phyloP scores from a whole-genome alignment of 169 alveolate genomes.

The Eimeria brunetti region DNA sequence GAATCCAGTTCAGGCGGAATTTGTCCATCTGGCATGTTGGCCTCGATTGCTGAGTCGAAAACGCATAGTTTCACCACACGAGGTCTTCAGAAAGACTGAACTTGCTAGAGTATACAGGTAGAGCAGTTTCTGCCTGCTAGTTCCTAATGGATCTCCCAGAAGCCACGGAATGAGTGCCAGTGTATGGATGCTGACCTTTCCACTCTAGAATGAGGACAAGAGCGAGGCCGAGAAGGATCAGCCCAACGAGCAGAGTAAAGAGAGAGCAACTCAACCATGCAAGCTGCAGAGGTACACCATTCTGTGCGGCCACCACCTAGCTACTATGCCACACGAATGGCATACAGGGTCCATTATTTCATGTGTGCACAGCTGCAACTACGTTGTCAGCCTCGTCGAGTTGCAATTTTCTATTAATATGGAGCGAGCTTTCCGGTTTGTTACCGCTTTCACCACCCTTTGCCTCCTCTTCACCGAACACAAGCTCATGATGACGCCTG shows the following conservation, averaged over 20 bases:
- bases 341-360: neutral
- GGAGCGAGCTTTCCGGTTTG: neutral
- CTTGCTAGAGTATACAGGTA: neutral
- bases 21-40: slow-evolving; percentile 14
- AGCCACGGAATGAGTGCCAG: neutral
- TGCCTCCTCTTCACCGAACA: slow-evolving; percentile 69
- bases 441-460: slow-evolving; percentile 62
- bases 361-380: neutral
- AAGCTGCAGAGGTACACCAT: slow-evolving; percentile 31
- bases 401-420: neutral
- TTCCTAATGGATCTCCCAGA: neutral
- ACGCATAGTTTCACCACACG: neutral
- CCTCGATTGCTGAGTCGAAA: slow-evolving; percentile 42
- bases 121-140: neutral
- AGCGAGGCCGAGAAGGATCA: slow-evolving; percentile 26
- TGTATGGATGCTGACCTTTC: slow-evolving; percentile 3
- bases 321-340: neutral
- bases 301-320: neutral
- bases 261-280: slow-evolving; percentile 67
- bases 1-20: neutral
- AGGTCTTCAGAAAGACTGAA: neutral
- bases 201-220: slow-evolving; percentile 11
- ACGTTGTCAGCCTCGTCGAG: neutral
- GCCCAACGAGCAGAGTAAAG: slow-evolving; percentile 15
- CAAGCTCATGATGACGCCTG: slow-evolving; percentile 73